Conservation (phyloP, 768 basidiomycete genomes). For the Suillus sp. region DNA sequence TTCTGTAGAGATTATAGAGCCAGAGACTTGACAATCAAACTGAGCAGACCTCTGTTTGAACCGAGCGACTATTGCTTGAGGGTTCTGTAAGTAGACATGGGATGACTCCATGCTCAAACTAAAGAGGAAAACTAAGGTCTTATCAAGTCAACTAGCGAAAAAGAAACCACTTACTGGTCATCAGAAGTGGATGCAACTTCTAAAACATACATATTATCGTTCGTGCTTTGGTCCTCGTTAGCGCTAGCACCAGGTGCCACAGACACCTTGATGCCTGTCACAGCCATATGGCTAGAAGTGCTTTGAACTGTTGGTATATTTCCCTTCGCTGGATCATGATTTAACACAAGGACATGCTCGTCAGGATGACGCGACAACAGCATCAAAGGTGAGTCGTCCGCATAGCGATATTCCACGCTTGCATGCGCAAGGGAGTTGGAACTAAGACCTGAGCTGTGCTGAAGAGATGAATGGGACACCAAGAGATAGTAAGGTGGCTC, state of each 20-base stretch:
- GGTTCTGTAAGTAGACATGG: conserved; percentile 37
- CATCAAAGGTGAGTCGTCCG: conserved; percentile 72
- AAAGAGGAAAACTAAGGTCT: conserved; percentile 8
- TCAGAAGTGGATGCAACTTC: conserved; percentile 58
- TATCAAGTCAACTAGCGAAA: neutral
- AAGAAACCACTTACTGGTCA: conserved; percentile 38
- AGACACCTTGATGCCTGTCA: conserved; percentile 63
- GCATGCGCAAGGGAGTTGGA: conserved; percentile 55
- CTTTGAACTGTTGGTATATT: conserved; percentile 52
- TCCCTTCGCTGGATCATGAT: conserved; percentile 54
- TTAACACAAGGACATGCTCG: conserved; percentile 76
- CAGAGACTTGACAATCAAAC: neutral
- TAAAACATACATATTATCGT: conserved; percentile 75
- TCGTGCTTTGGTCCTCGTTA: conserved; percentile 48
- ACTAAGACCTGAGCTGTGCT: conserved; percentile 40
- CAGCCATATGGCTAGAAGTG: conserved; percentile 46
- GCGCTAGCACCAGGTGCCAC: conserved; percentile 73
- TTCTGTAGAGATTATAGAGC: conserved; percentile 38
- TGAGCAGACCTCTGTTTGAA: conserved; percentile 65
- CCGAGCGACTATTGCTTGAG: conserved; percentile 54
- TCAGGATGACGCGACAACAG: conserved; percentile 59
- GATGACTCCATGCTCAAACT: conserved; percentile 29
- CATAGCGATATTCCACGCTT: conserved; percentile 78
- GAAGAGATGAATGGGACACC: conserved; percentile 56
- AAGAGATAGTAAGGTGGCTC: conserved; percentile 69